Evolutionary conservation across 2,329 filamentous ascomycete genomes (phyloP).

Genomic region (Didymella sp.): DNA sequence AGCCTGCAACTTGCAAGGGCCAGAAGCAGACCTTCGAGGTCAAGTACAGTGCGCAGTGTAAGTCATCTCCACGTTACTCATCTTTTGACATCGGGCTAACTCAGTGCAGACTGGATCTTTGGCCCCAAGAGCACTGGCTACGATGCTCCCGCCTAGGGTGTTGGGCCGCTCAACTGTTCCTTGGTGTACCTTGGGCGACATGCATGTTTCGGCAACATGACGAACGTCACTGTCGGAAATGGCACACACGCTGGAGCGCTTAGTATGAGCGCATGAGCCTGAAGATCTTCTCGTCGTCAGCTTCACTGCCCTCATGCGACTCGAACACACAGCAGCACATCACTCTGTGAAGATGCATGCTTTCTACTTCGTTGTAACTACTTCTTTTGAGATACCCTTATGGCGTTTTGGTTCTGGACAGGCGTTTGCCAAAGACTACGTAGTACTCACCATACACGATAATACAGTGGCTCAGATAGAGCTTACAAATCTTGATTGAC

Average conservation of each 20-base stretch:
- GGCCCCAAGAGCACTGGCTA: conserved; percentile 12
- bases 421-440: neutral
- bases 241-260: neutral
- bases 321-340: neutral
- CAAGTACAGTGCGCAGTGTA: conserved; percentile 53
- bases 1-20: conserved; percentile 50
- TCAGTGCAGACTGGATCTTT: conserved; percentile 18
- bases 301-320: neutral
- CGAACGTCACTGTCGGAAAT: neutral
- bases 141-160: neutral
- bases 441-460: neutral
- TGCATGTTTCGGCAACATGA: neutral
- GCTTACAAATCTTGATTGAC: neutral
- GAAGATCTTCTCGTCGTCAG: neutral
- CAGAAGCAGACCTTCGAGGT: conserved; percentile 46
- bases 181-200: neutral
- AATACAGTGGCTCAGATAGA: neutral
- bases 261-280: neutral
- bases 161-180: neutral
- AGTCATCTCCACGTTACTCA: conserved; percentile 2
- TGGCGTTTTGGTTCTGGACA: neutral
- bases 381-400: conserved; percentile 15
- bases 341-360: neutral
- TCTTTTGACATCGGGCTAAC: neutral
- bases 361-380: conserved; percentile 18